Conservation (phyloP, 257 asterid genomes). For the Oldenlandia corymbosa region DNA sequence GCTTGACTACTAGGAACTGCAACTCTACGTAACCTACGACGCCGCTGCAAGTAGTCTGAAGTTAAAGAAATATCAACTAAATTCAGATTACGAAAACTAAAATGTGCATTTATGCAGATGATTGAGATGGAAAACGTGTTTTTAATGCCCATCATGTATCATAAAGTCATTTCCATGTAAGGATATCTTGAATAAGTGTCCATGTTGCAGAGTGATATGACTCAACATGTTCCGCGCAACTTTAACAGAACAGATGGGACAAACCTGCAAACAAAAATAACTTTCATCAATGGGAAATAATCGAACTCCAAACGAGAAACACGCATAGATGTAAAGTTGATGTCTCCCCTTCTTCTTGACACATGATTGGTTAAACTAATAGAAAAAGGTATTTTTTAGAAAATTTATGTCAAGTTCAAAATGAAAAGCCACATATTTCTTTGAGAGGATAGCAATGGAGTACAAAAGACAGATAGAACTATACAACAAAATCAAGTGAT, state of each 20-base stretch:
- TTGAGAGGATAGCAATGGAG: not conserved
- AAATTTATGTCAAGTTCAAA: not conserved
- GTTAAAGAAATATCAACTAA: no score
- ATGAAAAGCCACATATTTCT: not conserved
- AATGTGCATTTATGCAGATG: no score
- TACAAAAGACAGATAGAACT: not conserved
- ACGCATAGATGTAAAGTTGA: not conserved
- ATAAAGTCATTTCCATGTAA: conserved; percentile 10
- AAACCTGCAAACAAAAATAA: conserved; percentile 49
- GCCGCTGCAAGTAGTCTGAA: conserved; percentile 65
- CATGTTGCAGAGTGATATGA: conserved; percentile 74
- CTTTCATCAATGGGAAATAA: not conserved
- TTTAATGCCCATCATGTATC: not conserved
- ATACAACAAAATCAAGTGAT: not conserved
- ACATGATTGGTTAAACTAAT: not conserved
- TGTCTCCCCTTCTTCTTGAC: not conserved
- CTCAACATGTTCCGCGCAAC: conserved; percentile 60
- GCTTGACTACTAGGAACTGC: conserved; percentile 70
- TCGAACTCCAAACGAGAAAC: not conserved
- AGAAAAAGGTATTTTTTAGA: not conserved
- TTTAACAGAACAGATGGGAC: conserved; percentile 71
- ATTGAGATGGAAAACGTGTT: no score
- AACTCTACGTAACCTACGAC: conserved; percentile 59
- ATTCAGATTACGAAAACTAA: not conserved
- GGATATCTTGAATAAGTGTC: conserved; percentile 76